Conservation (phyloP, 345 rosid species). For the Sonneratia alba region DNA sequence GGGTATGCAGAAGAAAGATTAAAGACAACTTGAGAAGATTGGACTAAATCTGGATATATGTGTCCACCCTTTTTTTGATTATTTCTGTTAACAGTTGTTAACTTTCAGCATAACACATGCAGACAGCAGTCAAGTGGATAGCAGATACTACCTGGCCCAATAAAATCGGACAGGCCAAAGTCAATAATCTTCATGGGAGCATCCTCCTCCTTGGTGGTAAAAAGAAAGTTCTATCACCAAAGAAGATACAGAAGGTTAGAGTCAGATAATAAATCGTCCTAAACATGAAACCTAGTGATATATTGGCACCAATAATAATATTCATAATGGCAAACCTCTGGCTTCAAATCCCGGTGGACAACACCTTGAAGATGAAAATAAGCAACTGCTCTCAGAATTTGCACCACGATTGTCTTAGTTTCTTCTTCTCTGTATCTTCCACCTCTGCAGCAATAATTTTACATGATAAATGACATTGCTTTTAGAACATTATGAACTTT, state of each 20-base stretch:
- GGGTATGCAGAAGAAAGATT: neutral
- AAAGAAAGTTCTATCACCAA: slow-evolving; percentile 71
- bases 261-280: neutral
- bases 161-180: slow-evolving; percentile 86
- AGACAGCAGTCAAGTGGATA: neutral
- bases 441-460: slow-evolving; percentile 49
- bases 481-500: neutral
- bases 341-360: slow-evolving; percentile 92
- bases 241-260: neutral
- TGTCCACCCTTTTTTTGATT: neutral
- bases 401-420: slow-evolving; percentile 65
- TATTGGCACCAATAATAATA: slow-evolving; percentile 3
- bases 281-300: neutral
- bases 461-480: neutral
- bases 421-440: slow-evolving; percentile 88
- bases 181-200: slow-evolving; percentile 87
- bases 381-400: slow-evolving; percentile 73
- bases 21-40: neutral
- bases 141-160: slow-evolving; percentile 49
- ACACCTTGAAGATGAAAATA: slow-evolving; percentile 98
- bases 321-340: slow-evolving; percentile 53
- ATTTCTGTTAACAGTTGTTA: no score
- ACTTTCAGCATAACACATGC: neutral
- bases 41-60: neutral
- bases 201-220: slow-evolving; percentile 62